Percentiles rank a stretch among this genome's conserved stretches.
phyloP scores from a whole-genome alignment of 306 rosid species.

The Macrotyloma uniflorum region DNA sequence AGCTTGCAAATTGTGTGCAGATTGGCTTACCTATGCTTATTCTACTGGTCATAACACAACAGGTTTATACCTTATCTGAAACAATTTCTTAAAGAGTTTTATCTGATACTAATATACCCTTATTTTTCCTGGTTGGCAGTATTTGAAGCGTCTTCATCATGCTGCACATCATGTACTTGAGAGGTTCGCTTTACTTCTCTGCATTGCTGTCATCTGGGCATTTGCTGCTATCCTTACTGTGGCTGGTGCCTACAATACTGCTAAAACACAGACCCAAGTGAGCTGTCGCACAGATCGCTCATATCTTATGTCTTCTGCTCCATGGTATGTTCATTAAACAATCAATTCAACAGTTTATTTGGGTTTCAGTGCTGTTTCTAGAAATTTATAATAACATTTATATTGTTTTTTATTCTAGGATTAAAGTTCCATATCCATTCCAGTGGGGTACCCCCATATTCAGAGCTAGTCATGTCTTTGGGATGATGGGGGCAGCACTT shows the following conservation, averaged over 20 bases:
- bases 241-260: constrained; percentile 79
- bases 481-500: constrained; percentile 96
- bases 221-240: constrained; percentile 88
- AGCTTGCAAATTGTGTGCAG: constrained; percentile 88
- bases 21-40: constrained; percentile 88
- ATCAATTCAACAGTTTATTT: not conserved
- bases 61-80: constrained; percentile 53
- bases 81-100: not conserved
- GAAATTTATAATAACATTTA: not conserved
- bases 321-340: constrained; percentile 60
- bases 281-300: constrained; percentile 89
- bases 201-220: constrained; percentile 73
- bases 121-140: constrained; percentile 44
- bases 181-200: constrained; percentile 75
- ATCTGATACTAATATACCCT: not conserved
- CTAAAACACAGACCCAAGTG: constrained; percentile 51
- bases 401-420: constrained; percentile 55
- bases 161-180: constrained; percentile 48
- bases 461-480: constrained; percentile 91
- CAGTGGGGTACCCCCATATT: constrained; percentile 98
- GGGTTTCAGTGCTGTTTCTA: constrained; percentile 4
- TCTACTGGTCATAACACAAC: constrained; percentile 71
- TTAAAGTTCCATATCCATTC: constrained; percentile 83
- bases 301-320: constrained; percentile 66
- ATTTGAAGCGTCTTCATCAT: constrained; percentile 58